Percentiles rank a stretch among this genome's conserved stretches.
Conservation (phyloP, 441 rosid species). For the Gossypium gossypioides region DNA sequence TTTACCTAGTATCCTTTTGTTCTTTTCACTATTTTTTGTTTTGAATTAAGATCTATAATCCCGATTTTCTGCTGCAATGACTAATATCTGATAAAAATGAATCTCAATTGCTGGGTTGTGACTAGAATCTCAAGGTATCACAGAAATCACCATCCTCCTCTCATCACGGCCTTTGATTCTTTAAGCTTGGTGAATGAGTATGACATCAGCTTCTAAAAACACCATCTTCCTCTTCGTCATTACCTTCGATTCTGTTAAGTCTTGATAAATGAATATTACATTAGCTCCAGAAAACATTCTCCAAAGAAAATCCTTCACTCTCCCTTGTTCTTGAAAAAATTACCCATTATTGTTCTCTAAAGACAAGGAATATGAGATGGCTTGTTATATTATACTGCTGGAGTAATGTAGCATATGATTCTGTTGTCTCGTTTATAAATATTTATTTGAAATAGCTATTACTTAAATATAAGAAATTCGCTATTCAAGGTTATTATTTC, state of each 20-base stretch:
- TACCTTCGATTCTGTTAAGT: not conserved
- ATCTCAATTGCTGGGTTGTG: not conserved
- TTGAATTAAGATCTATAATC: not conserved
- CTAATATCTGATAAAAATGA: not conserved
- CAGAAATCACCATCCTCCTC: not conserved
- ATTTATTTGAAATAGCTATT: not conserved
- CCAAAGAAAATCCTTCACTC: not conserved
- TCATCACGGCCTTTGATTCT: not conserved
- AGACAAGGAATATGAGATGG: not conserved
- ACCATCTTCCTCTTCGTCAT: not conserved
- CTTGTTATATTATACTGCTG: not conserved
- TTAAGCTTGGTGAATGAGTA: not conserved
- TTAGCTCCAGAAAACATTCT: not conserved
- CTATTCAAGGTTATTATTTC: slow-evolving; percentile 5
- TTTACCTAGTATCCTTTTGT: not conserved
- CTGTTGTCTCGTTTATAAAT: not conserved
- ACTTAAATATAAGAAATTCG: not conserved
- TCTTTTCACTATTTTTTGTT: not conserved
- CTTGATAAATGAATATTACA: not conserved
- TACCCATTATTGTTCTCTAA: not conserved
- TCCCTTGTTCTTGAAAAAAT: not conserved
- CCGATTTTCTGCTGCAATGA: not conserved
- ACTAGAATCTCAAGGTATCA: not conserved
- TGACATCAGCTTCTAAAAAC: not conserved
- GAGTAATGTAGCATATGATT: not conserved